These are phyloP conservation scores for Truncatella angustata DNA, from an alignment of 2,329 filamentous ascomycete genomes.

Conservation along the genomic window DNA sequence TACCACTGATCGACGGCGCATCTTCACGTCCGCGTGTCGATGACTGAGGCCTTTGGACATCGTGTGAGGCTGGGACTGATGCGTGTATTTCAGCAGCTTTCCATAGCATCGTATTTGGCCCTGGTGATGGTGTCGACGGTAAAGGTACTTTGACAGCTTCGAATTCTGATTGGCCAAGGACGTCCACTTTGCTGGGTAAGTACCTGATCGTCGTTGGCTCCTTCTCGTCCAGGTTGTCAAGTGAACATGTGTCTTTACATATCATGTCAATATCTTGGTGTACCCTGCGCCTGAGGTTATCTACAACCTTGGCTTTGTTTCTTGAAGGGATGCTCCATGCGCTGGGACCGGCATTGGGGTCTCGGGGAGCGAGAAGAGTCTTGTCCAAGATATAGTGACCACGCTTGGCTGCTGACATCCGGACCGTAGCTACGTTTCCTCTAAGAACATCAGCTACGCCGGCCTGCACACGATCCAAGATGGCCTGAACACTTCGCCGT, in stretches of 20 bases:
- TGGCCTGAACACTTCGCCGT: constrained; percentile 44
- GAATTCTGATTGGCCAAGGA: neutral
- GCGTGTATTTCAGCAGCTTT: neutral
- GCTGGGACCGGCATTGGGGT: constrained; percentile 14
- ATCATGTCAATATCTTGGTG: constrained; percentile 46
- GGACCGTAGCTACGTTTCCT: constrained; percentile 44
- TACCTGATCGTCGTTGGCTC: neutral
- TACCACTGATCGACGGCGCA: too few relatives aligned
- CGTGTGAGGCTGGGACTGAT: neutral
- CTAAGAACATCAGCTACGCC: constrained; percentile 48
- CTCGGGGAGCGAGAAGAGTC: constrained; percentile 37
- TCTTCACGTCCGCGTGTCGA: too few relatives aligned
- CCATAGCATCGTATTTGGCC: neutral
- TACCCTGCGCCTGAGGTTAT: constrained; percentile 43
- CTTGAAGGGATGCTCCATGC: constrained; percentile 31
- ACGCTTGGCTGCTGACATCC: constrained; percentile 48
- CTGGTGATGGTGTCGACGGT: neutral
- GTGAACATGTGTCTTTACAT: constrained; percentile 49
- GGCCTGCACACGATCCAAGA: constrained; percentile 50
- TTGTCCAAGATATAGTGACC: constrained; percentile 53
- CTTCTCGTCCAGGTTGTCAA: constrained; percentile 33
- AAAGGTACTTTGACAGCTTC: neutral
- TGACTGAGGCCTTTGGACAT: neutral
- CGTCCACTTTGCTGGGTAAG: neutral
- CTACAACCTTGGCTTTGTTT: constrained; percentile 38